Evolutionary conservation across 305 asterid genomes (phyloP), one percentile per base, ranked within the genome.

Genomic region (Striga hermonthica): DNA sequence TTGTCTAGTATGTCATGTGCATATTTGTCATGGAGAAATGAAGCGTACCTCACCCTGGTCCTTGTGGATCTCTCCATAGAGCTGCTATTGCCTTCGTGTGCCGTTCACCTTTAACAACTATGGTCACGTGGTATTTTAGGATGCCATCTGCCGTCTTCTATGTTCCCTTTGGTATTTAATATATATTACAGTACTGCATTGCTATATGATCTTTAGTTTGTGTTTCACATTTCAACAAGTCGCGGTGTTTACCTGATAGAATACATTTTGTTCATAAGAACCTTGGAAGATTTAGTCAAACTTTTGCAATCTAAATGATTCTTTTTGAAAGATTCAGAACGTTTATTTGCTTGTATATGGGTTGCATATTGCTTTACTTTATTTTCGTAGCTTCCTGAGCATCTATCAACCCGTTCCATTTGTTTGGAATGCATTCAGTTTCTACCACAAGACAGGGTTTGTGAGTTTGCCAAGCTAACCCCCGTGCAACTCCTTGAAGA

Each of bases 371-470:
- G 48, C 40, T 52, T 64, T 12, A 55, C 40, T 50, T 50, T 64
- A 56, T 41, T 71, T 52, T 16, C 57, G 60, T 58, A 59, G 73
- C 45, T 71, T 31, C 6, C 57, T 69, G 9, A 68, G 57, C 64
- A 68, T 48, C 62, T 69, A 43, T 41, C 47, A 38, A n/a, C 47
- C 60, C 56, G 60, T 56, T 62, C 54, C 43, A 11, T 70, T 72
- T 71, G 39, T 67, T 64, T 55, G 72, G 68, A 72, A 71, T 76
- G 86, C 52, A 49, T 75, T 70, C 76, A 92, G 97, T 92, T 92
- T 83, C 90, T 90, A 60, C 98, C 97, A 63, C 98, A 92, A 83
- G 98, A 92, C 81, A 79, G 98, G 77, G 98, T 92, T 62, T 90
- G 97, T 74, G 98, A 92, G 78, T 92, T 92, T 82, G 98, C 98